phyloP scores from a whole-genome alignment of 345 rosid species.

The Linum lewisii region DNA sequence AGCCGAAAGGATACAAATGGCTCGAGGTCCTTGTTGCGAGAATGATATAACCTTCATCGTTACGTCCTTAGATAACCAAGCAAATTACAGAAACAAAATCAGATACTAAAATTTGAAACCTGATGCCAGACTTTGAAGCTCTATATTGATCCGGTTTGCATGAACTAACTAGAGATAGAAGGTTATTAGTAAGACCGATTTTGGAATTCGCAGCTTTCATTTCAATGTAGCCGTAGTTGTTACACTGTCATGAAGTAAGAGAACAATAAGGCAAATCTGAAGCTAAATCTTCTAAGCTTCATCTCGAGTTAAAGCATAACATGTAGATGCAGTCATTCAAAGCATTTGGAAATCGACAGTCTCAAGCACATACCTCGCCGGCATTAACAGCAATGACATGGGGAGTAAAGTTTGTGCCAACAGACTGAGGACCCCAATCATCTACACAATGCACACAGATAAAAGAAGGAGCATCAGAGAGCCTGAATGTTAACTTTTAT shows the following conservation, averaged over 20 bases:
- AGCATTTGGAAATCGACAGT: no score
- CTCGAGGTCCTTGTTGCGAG: conserved; percentile 98
- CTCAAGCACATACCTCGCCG: conserved; percentile 62
- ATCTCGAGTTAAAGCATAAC: no score
- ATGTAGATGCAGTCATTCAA: no score
- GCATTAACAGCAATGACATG: conserved; percentile 68
- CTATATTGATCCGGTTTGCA: no score
- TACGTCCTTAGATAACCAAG: conserved; percentile 50
- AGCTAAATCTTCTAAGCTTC: no score
- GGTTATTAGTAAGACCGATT: no score
- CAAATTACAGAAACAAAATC: conserved; percentile 1
- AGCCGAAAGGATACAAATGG: conserved; percentile 89
- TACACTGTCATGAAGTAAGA: no score
- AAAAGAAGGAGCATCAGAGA: background rate
- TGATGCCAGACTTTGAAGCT: no score
- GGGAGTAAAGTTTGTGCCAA: conserved; percentile 68
- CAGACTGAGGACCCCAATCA: conserved; percentile 35
- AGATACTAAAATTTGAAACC: background rate
- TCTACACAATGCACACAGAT: conserved; percentile 30
- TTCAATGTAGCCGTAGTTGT: no score
- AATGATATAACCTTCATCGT: conserved; percentile 95
- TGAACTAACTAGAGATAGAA: no score
- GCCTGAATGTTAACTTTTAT: background rate
- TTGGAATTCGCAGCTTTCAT: no score
- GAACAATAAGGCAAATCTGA: no score